Evolutionary conservation across 306 rosid species (phyloP).

Genomic region (Prosopis cineraria): DNA sequence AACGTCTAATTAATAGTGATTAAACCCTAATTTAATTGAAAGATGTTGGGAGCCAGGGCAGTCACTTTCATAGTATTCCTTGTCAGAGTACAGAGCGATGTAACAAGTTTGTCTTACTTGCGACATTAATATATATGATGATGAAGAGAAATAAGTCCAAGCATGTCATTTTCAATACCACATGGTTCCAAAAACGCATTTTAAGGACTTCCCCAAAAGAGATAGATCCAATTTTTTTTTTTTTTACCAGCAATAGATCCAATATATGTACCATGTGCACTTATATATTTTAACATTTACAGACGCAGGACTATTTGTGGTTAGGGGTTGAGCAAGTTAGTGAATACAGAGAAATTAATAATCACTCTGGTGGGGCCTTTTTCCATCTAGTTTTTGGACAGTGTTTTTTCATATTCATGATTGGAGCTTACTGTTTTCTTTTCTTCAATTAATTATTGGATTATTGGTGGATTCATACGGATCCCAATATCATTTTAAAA

Average conservation of each 20-base stretch:
- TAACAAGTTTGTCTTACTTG: constrained; percentile 28
- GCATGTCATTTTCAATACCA: constrained; percentile 40
- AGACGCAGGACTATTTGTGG: neutral
- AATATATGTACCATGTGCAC: neutral
- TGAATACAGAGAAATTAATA: neutral
- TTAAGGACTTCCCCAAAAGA: neutral
- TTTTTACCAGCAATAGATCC: no score
- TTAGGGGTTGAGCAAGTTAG: neutral
- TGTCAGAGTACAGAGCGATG: constrained; percentile 33
- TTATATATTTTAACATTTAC: neutral
- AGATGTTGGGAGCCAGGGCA: neutral
- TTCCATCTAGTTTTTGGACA: constrained; percentile 7
- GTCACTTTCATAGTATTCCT: constrained; percentile 45
- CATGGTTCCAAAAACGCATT: constrained; percentile 29
- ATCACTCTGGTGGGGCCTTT: neutral
- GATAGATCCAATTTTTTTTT: no score
- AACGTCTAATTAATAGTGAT: neutral
- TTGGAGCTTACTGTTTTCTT: neutral
- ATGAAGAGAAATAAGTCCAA: constrained; percentile 26
- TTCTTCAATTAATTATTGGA: constrained; percentile 12
- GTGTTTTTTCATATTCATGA: constrained; percentile 27
- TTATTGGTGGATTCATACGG: neutral
- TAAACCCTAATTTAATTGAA: neutral
- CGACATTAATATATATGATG: constrained; percentile 30
- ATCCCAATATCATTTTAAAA: constrained; percentile 21